Evolutionary conservation across 179 eudicot species (phyloP), one percentile per base, ranked within the genome.

Genomic region (Vitellaria paradoxa): DNA sequence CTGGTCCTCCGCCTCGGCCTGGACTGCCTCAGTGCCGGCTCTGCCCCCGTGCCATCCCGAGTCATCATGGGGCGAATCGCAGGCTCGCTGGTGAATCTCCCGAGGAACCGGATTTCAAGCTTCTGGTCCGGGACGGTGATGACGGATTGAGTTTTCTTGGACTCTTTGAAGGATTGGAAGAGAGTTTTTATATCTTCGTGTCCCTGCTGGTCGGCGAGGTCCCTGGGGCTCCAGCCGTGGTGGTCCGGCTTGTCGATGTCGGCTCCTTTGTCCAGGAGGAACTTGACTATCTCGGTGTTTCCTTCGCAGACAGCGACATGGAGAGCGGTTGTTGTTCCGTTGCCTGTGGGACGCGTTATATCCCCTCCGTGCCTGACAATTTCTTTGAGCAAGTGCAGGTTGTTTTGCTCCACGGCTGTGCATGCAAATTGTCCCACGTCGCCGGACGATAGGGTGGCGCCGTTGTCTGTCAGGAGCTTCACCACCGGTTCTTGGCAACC

Each of bases 381-480:
- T 63, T 79, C 80, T 77, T 89, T 86, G n/a, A 96, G 92, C 74
- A 93, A 79, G 50, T 84, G 82, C 13, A 93, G 71, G 79, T 87
- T 86, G 82, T 86, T 86, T 70, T 83, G 87, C 79, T 91, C 89
- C 2, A 82, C 82, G 0, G 99, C 98, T 9, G 65, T 76, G 85
- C 97, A 96, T 6, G 96, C 88, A 60, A 86, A 91, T 60, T 71
- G 88, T 40, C 93, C 98, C 3, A 91, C 87, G 30, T 91, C 97
- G 0, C 99, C 98, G 0, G 84, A 81, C 15, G 79, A 62, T 78
- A 96, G 47, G 59, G 74, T 84, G 62, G 97, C 92, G 30, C 92
- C 91, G 18, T 87, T 84, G 1, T 87, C 88, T 61, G 57, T 64
- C 45, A 96, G 85, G 20, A 89, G 74, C 77, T 83, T 90, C 18